Evolutionary conservation across 208 protist species (phyloP).

Genomic region (Acanthamoeba sp.): DNA sequence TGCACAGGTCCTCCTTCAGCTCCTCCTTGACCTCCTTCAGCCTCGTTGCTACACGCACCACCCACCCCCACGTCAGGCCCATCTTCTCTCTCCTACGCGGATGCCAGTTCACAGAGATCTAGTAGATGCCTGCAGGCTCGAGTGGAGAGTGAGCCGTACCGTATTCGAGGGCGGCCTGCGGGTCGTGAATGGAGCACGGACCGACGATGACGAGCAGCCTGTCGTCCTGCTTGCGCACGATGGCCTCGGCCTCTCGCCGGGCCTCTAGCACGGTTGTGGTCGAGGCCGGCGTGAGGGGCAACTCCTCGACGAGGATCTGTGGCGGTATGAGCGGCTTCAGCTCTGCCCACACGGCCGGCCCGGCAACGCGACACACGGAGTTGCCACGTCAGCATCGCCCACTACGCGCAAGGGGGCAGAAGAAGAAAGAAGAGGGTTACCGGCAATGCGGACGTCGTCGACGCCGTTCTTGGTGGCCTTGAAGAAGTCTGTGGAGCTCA

Average conservation of each 20-base stretch:
- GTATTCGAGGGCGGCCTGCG: constrained; percentile 89
- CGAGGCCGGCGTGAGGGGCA: constrained; percentile 75
- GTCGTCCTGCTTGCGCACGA: constrained; percentile 78
- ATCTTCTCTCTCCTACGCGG: neutral
- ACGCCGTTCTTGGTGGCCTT: constrained; percentile 60
- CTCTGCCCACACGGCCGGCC: neutral
- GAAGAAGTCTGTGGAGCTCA: constrained; percentile 58
- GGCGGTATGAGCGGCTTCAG: constrained; percentile 84
- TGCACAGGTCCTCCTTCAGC: constrained; percentile 83
- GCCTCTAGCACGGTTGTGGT: constrained; percentile 76
- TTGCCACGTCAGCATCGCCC: neutral
- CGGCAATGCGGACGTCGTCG: constrained; percentile 50
- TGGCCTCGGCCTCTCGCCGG: constrained; percentile 56
- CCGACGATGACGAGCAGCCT: constrained; percentile 90
- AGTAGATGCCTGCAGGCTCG: neutral
- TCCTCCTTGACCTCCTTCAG: constrained; percentile 69
- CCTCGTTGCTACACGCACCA: neutral
- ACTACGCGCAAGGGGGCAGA: neutral
- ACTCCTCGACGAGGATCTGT: constrained; percentile 84
- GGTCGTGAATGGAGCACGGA: constrained; percentile 91
- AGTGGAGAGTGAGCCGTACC: constrained; percentile 35
- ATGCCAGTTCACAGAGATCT: too few species aligned
- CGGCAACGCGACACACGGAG: neutral
- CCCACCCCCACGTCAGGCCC: neutral
- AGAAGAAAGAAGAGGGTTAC: neutral